Evolutionary conservation across 2,329 filamentous ascomycete genomes (phyloP).

Genomic region (Penicillium sp.): DNA sequence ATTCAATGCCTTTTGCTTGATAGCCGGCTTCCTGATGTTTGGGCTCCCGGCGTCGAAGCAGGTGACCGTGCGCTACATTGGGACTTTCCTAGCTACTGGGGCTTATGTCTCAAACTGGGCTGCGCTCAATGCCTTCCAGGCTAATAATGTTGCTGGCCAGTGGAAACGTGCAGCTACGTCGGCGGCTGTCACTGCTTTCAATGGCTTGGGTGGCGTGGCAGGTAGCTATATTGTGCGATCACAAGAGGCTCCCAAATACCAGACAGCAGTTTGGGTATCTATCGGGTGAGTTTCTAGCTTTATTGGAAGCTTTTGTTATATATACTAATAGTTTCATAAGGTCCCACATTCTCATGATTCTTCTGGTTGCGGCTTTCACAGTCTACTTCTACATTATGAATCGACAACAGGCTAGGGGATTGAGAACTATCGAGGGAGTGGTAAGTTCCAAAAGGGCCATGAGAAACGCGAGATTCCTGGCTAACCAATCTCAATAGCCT

Average conservation of each 20-base stretch:
- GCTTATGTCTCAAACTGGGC: conserved; percentile 72
- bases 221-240: conserved; percentile 66
- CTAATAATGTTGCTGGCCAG: conserved; percentile 64
- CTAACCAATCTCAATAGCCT: conserved; percentile 16
- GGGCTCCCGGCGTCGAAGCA: conserved; percentile 57
- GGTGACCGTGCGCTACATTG: conserved; percentile 63
- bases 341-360: conserved; percentile 61
- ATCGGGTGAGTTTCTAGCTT: conserved; percentile 49
- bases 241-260: conserved; percentile 62
- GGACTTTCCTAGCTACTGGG: conserved; percentile 66
- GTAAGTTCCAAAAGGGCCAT: conserved; percentile 22
- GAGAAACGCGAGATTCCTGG: neutral
- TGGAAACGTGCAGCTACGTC: conserved; percentile 66
- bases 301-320: neutral
- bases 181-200: conserved; percentile 60
- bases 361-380: conserved; percentile 54
- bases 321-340: conserved; percentile 23
- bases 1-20: conserved; percentile 64
- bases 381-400: conserved; percentile 57
- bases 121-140: conserved; percentile 63
- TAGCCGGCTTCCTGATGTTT: conserved; percentile 66
- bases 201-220: conserved; percentile 65
- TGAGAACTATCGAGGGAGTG: conserved; percentile 52
- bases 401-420: conserved; percentile 48
- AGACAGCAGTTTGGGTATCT: conserved; percentile 67